Percentiles rank a stretch among this genome's conserved stretches.
Evolutionary conservation across 148 eudicot genomes (phyloP).

Genomic region (Fagopyrum homotropicum): DNA sequence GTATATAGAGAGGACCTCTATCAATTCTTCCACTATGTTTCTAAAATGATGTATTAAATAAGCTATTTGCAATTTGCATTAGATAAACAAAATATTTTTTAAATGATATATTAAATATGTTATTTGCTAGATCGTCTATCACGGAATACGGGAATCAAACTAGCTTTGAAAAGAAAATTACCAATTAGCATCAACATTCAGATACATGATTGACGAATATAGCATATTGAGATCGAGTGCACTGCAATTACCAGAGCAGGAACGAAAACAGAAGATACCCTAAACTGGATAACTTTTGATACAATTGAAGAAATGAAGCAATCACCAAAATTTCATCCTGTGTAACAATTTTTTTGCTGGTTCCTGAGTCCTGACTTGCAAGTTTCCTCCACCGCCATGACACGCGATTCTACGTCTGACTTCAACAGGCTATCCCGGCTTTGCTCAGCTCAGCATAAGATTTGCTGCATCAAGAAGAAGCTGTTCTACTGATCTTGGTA

Average conservation of each 20-base stretch:
- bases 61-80: too few species aligned
- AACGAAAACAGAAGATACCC: not conserved
- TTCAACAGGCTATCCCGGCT: constrained; percentile 3
- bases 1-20: too few species aligned
- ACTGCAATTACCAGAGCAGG: not conserved
- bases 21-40: too few species aligned
- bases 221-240: not conserved
- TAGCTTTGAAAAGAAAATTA: not conserved
- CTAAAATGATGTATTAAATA: too few species aligned
- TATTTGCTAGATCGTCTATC: too few species aligned
- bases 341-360: not conserved
- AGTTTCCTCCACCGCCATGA: not conserved
- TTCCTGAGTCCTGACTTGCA: not conserved
- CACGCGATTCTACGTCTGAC: too few species aligned
- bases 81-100: too few species aligned
- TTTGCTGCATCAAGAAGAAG: not conserved
- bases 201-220: not conserved
- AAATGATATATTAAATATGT: too few species aligned
- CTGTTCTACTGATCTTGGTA: not conserved
- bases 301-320: not conserved
- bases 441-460: not conserved
- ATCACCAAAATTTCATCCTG: not conserved
- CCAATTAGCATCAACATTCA: not conserved
- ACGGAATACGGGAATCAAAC: too few species aligned
- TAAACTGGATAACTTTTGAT: not conserved